A percentile compares a stretch with the other conserved stretches of the same genome.
Evolutionary conservation across 495 filamentous ascomycete genomes (phyloP).

Genomic region (Penicillium salamii): DNA sequence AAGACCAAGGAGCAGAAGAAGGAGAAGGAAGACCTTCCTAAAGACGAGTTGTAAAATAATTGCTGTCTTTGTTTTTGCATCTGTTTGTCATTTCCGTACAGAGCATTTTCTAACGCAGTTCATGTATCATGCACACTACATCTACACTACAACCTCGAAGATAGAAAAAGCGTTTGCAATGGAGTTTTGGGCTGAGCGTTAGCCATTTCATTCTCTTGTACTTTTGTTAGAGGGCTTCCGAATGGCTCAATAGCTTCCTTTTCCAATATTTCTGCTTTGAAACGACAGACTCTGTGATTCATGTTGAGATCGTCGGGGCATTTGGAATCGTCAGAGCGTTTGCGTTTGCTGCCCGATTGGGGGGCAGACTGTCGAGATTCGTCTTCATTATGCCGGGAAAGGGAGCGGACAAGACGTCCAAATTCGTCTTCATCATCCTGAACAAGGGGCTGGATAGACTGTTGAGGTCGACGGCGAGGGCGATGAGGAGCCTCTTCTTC

Average conservation of each 20-base stretch:
- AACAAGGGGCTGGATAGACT: too few relatives aligned
- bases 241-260: not conserved
- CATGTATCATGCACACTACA: constrained; percentile 19
- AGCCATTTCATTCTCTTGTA: not conserved
- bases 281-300: too few relatives aligned
- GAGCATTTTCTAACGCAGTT: constrained; percentile 14
- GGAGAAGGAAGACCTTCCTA: constrained; percentile 26
- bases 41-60: constrained; percentile 43
- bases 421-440: too few relatives aligned
- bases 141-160: constrained; percentile 13
- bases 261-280: too few relatives aligned
- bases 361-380: too few relatives aligned
- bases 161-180: constrained; percentile 23
- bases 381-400: too few relatives aligned
- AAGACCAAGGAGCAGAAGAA: constrained; percentile 22
- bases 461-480: too few relatives aligned
- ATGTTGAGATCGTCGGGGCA: too few relatives aligned
- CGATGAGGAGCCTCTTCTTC: too few relatives aligned
- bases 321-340: too few relatives aligned
- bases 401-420: too few relatives aligned
- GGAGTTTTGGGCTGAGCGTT: constrained; percentile 16
- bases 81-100: constrained; percentile 15
- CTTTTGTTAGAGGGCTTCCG: not conserved
- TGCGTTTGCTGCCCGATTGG: too few relatives aligned
- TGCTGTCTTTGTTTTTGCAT: not conserved